A percentile compares a stretch with the other conserved stretches of the same genome.
Evolutionary conservation across 2,329 filamentous ascomycete species (phyloP).

Genomic region (Colletotrichum eleusines): DNA sequence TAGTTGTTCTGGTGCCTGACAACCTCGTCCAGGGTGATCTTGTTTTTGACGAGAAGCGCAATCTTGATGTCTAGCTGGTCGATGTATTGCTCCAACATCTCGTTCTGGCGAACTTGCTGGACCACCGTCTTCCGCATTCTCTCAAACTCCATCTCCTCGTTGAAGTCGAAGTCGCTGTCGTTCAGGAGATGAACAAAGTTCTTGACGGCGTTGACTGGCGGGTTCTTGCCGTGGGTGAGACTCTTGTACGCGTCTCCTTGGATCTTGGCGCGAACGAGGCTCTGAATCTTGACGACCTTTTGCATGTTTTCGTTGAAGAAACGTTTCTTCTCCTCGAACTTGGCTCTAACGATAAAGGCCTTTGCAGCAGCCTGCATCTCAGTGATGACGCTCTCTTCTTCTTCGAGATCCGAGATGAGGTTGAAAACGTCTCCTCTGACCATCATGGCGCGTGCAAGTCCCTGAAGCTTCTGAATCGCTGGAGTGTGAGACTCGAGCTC

Average conservation of each 20-base stretch:
- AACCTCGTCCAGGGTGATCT: slow-evolving; percentile 98
- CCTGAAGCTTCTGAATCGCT: slow-evolving; percentile 78
- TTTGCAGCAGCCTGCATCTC: slow-evolving; percentile 81
- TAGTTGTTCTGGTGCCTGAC: slow-evolving; percentile 97
- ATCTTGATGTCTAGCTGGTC: slow-evolving; percentile 99
- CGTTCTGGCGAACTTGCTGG: slow-evolving; percentile 96
- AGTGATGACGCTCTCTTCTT: slow-evolving; percentile 81
- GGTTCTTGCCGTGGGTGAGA: slow-evolving; percentile 94
- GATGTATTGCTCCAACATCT: slow-evolving; percentile 97
- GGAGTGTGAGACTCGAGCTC: slow-evolving; percentile 77
- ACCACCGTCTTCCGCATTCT: slow-evolving; percentile 94
- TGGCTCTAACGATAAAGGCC: slow-evolving; percentile 78
- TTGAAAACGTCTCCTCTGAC: slow-evolving; percentile 79
- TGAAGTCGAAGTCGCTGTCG: slow-evolving; percentile 98
- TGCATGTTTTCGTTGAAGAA: slow-evolving; percentile 98
- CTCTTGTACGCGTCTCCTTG: slow-evolving; percentile 99
- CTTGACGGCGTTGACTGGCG: slow-evolving; percentile 95
- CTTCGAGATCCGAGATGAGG: slow-evolving; percentile 81
- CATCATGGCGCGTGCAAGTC: slow-evolving; percentile 82
- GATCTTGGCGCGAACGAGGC: slow-evolving; percentile 92
- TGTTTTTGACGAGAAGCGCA: slow-evolving; percentile 97
- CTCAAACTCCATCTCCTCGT: slow-evolving; percentile 98
- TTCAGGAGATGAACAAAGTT: slow-evolving; percentile 98
- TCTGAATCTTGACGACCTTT: slow-evolving; percentile 98
- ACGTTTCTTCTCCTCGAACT: slow-evolving; percentile 86